phyloP scores from a whole-genome alignment of 78 protist genomes.

The slime mould (Dictyostelium discoideum) region dicty_2.7 NC_007088.5:6511001-6511500 shows the following conservation, averaged over 20 bases:
- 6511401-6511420: slow-evolving; percentile 12
- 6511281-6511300: background rate
- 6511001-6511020: slow-evolving; percentile 57
- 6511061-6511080: slow-evolving; percentile 33
- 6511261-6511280: background rate
- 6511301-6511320: background rate
- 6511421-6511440: slow-evolving; percentile 66
- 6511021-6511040: slow-evolving; percentile 54
- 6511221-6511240: slow-evolving; percentile 58
- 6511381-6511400: background rate
- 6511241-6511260: slow-evolving; percentile 43
- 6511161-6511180: background rate
- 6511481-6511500: slow-evolving; percentile 27
- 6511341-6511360: background rate
- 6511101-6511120: slow-evolving; percentile 53
- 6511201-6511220: slow-evolving; percentile 17
- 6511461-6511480: slow-evolving; percentile 48
- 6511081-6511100: slow-evolving; percentile 33
- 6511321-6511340: background rate
- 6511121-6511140: slow-evolving; percentile 28
- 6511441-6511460: slow-evolving; percentile 25
- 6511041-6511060: slow-evolving; percentile 40
- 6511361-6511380: background rate
- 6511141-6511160: background rate
- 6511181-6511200: background rate